phyloP scores from a whole-genome alignment of 169 alveolate genomes.

The Perkinsus olseni region DNA sequence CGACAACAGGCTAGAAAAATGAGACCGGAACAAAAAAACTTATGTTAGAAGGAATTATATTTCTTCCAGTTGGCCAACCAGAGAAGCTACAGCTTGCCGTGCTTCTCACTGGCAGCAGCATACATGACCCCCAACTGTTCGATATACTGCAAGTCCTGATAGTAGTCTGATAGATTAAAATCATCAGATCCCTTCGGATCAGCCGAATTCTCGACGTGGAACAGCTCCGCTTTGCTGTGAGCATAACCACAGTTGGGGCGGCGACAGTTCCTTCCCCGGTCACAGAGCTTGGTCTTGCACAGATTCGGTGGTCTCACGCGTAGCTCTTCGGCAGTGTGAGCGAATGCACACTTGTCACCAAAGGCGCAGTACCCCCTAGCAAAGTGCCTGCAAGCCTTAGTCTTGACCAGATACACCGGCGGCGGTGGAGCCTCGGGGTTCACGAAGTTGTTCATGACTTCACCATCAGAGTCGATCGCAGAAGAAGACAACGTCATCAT shows the following conservation, averaged over 20 bases:
- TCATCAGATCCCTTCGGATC: not conserved
- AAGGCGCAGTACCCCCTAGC: not conserved
- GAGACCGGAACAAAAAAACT: not conserved
- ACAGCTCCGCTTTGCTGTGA: not conserved
- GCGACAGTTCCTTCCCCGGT: not conserved
- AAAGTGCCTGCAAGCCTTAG: not conserved
- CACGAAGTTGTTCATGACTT: not conserved
- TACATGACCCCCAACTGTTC: not conserved
- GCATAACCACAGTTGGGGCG: not conserved
- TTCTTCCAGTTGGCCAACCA: not conserved
- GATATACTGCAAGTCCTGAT: not conserved
- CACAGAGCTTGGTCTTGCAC: not conserved
- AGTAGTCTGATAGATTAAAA: not conserved
- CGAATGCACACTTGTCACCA: not conserved
- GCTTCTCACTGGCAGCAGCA: not conserved
- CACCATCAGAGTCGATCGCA: not conserved
- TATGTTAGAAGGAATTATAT: not conserved
- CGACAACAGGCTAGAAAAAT: not conserved
- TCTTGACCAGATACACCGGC: not conserved
- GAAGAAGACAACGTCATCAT: not conserved
- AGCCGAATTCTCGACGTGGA: not conserved
- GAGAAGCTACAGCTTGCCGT: not conserved
- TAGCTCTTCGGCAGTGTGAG: not conserved
- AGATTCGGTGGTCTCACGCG: not conserved
- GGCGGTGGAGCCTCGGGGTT: not conserved